Evolutionary conservation across 805 yeast species (phyloP), one percentile per base, ranked within the genome.

Genomic region (Komagataella kurtzmanii): DNA sequence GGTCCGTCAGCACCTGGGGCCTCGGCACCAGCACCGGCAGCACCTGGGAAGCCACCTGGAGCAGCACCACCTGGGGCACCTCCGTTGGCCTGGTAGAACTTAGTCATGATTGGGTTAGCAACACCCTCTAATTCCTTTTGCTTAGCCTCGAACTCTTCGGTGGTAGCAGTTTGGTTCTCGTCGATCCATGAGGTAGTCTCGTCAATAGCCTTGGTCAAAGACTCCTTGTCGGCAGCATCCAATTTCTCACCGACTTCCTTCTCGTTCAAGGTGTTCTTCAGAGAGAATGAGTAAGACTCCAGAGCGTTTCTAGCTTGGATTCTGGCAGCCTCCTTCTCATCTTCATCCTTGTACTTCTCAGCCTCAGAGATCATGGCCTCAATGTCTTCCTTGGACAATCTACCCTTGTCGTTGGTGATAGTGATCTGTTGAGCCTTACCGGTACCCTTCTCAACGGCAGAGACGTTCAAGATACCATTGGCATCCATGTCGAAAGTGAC

Each of bases 401-500:
- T 77, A 54, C 73, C 73, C 53, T 73, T 69, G 57, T 71, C 74
- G 52, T 72, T 74, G 48, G 75, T 66, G 50, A 73, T 73, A 51
- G 74, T 72, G 51, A 73, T 73, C 53, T 79, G 74, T 44, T 76
- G 80, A 46, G 75, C 61, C 63, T 77, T 76, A 54, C 75, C 73
- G 48, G 77, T 75, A 55, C 73, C 75, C 61, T 74, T 76, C 58
- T 78, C 83, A n/a, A 72, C 84, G 59, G 99, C 99, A 64, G 97
- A 90, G 67, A 91, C 99, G 86, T 91, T 93, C 74, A 91, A 83
- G 81, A 91, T 93, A 82, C 99, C 99, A 76, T 91, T 93, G 69
- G 98, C 98, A 75, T 93, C 99, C 69, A 93, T 91, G 76, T 91
- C 96, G 75, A 91, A 93, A 72, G 91, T 93, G 65, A 96, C 97